Percentiles rank a stretch among this genome's conserved stretches.
Evolutionary conservation across 192 early-diverging fungal genomes (phyloP).

Genomic region (Glomus cerebriforme): DNA sequence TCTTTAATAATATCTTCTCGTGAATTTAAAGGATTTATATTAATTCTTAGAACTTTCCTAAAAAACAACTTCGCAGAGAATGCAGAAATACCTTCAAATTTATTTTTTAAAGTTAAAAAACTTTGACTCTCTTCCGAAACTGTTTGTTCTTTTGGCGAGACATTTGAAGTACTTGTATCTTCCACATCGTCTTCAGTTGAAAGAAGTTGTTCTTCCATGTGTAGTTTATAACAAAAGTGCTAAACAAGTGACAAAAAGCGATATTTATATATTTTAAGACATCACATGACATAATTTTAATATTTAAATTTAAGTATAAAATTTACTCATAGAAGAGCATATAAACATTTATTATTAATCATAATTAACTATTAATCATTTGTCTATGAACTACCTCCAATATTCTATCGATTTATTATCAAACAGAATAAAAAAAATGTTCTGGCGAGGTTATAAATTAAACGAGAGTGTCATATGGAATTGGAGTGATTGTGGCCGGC

Average conservation of each 20-base stretch:
- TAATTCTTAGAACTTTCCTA: neutral
- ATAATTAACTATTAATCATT: too few relatives aligned
- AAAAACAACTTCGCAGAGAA: neutral
- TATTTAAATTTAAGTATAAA: too few relatives aligned
- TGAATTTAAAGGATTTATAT: neutral
- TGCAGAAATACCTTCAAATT: neutral
- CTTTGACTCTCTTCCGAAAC: neutral
- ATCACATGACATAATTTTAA: too few relatives aligned
- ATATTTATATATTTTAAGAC: too few relatives aligned
- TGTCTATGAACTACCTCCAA: too few relatives aligned
- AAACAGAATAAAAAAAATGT: too few relatives aligned
- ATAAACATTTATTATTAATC: too few relatives aligned
- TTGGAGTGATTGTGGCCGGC: slow-evolving; percentile 92
- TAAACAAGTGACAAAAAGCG: too few relatives aligned
- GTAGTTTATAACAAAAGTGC: neutral
- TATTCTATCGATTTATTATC: too few relatives aligned
- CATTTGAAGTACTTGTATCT: neutral
- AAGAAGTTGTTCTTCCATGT: neutral
- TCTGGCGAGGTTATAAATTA: neutral
- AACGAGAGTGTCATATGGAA: slow-evolving; percentile 80
- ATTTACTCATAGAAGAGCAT: too few relatives aligned
- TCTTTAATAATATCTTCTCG: neutral
- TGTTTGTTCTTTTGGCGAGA: neutral
- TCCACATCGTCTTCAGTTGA: neutral
- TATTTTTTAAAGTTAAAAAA: neutral